These are phyloP conservation scores for Calonectria pauciramosa DNA, from an alignment of 2,329 filamentous ascomycete genomes.

Conservation along the genomic window DNA sequence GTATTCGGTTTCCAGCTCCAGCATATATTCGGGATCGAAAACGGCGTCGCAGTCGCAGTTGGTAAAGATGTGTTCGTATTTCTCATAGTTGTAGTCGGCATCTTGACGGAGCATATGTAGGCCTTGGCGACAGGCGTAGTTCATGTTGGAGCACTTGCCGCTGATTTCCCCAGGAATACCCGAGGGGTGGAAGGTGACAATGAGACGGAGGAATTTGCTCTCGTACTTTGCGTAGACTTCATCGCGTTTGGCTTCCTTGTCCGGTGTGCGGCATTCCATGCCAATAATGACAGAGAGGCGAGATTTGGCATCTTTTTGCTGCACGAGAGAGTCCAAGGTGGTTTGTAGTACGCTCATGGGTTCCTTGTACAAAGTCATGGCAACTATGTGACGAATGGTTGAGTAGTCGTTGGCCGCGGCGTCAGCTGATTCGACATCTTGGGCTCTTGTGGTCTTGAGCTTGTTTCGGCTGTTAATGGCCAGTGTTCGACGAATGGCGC, in stretches of 20 bases:
- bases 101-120: conserved; percentile 14
- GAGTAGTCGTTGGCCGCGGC: neutral
- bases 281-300: neutral
- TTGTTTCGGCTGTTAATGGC: conserved; percentile 21
- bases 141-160: neutral
- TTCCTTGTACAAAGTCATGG: neutral
- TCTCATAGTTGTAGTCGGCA: conserved; percentile 34
- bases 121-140: neutral
- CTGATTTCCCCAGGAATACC: neutral
- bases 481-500: conserved; percentile 35
- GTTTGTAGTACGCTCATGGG: neutral
- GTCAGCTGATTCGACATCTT: neutral
- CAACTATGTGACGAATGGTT: neutral
- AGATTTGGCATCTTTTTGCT: neutral
- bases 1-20: conserved; percentile 17
- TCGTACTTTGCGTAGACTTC: neutral
- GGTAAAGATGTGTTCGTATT: conserved; percentile 41
- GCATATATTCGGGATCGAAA: conserved; percentile 40
- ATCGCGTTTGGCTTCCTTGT: neutral
- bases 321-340: neutral
- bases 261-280: neutral
- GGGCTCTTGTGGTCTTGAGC: neutral
- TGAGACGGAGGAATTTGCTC: neutral
- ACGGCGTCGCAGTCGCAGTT: conserved; percentile 44
- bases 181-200: neutral